phyloP scores from a whole-genome alignment of 208 protist genomes.

The Histomonas meleagridis region DNA sequence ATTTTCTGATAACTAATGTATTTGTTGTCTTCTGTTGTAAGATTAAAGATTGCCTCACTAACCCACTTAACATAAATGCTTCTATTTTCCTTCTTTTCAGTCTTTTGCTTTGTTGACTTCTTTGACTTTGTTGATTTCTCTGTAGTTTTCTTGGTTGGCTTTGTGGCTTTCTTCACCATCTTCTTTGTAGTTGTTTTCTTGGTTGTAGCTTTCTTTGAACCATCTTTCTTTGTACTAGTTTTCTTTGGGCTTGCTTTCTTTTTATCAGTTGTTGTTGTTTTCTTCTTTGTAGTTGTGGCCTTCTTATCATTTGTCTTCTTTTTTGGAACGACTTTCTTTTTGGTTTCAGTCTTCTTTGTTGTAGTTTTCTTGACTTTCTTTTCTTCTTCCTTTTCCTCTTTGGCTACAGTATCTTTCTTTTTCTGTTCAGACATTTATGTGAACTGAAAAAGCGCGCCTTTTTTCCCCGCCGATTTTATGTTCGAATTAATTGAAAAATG shows the following conservation, averaged over 20 bases:
- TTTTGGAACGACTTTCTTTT: not conserved
- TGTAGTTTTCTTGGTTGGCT: not conserved
- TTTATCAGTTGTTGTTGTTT: too few species aligned
- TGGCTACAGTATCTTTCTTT: not conserved
- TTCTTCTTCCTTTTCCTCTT: not conserved
- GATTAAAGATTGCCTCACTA: not conserved
- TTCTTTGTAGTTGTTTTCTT: not conserved
- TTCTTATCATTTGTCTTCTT: not conserved
- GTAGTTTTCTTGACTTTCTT: not conserved
- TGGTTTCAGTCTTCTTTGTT: not conserved
- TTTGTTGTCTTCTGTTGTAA: not conserved
- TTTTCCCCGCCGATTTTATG: not conserved
- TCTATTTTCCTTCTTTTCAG: not conserved
- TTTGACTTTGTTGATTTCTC: not conserved
- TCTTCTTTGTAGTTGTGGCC: not conserved
- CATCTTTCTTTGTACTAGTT: not conserved
- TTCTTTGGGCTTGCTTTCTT: not conserved
- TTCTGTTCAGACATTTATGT: not conserved
- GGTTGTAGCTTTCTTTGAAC: not conserved
- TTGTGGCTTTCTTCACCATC: not conserved
- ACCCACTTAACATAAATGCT: not conserved
- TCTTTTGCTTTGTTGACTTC: too few species aligned
- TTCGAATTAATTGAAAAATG: too few species aligned
- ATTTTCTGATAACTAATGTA: not conserved
- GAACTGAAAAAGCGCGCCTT: not conserved